These are phyloP conservation scores for Penicillium olsonii DNA, from an alignment of 2,329 filamentous ascomycete genomes.

Conservation along the genomic window DNA sequence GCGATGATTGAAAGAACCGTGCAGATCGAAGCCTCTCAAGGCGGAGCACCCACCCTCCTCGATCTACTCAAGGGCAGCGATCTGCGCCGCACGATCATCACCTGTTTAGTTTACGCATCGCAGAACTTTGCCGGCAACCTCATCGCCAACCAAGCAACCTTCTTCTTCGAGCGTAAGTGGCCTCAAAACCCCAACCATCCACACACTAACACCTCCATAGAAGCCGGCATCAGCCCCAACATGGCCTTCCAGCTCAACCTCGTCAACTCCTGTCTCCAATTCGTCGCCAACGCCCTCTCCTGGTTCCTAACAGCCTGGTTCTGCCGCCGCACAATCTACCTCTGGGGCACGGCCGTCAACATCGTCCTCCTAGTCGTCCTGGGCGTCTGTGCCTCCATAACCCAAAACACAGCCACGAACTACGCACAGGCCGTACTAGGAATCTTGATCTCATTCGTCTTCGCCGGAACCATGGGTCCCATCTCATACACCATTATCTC, in stretches of 20 bases:
- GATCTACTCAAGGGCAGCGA: constrained; percentile 38
- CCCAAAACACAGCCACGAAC: constrained; percentile 35
- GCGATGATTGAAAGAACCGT: constrained; percentile 38
- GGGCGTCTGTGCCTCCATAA: constrained; percentile 38
- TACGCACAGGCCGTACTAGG: constrained; percentile 42
- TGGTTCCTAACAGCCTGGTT: constrained; percentile 42
- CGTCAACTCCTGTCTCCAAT: constrained; percentile 32
- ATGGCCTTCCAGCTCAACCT: constrained; percentile 33
- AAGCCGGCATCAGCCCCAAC: constrained; percentile 30
- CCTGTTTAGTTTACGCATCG: constrained; percentile 34
- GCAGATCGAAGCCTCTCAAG: constrained; percentile 32
- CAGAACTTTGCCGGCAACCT: constrained; percentile 61
- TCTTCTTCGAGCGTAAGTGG: constrained; percentile 54
- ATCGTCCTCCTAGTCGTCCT: constrained; percentile 40
- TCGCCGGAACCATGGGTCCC: constrained; percentile 36
- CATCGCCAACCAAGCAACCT: constrained; percentile 64
- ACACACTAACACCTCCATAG: constrained; percentile 17
- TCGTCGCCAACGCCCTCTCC: constrained; percentile 40
- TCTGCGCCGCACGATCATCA: constrained; percentile 32
- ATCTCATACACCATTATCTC: constrained; percentile 44
- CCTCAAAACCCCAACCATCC: background rate
- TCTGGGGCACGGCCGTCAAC: constrained; percentile 39
- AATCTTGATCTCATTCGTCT: constrained; percentile 45
- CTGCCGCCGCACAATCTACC: constrained; percentile 44
- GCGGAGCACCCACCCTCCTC: constrained; percentile 28